These are phyloP conservation scores for Aspergillus funiculosus DNA, from an alignment of 495 filamentous ascomycete species.

Conservation along the genomic window DNA sequence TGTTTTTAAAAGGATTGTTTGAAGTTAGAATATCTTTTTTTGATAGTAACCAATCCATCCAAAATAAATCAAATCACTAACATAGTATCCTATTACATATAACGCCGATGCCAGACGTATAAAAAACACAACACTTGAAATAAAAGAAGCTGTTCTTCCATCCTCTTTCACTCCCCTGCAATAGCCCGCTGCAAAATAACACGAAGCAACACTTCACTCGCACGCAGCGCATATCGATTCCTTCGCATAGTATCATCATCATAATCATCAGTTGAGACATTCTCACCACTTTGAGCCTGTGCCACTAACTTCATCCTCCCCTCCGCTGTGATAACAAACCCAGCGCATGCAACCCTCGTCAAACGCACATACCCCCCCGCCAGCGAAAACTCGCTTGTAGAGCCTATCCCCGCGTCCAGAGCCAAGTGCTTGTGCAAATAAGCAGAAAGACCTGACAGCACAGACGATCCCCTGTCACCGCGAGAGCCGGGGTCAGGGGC, in stretches of 20 bases:
- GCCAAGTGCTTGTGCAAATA: constrained; percentile 47
- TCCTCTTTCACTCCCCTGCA: not conserved
- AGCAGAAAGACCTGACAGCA: constrained; percentile 36
- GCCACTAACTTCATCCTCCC: constrained; percentile 49
- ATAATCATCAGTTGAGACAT: constrained; percentile 17
- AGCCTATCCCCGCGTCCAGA: constrained; percentile 40
- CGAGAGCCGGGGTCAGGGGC: too few relatives aligned
- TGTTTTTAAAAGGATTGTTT: too few relatives aligned
- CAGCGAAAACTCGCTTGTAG: constrained; percentile 3
- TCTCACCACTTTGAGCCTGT: not conserved
- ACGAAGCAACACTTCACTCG: constrained; percentile 48
- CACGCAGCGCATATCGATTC: not conserved
- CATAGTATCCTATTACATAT: too few relatives aligned
- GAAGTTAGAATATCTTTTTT: too few relatives aligned
- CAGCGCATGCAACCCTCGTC: constrained; percentile 47
- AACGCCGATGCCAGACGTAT: too few relatives aligned
- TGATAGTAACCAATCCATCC: too few relatives aligned
- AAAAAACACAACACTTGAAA: too few relatives aligned
- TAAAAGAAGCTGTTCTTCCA: not conserved
- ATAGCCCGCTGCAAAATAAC: constrained; percentile 26
- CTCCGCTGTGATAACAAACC: constrained; percentile 49
- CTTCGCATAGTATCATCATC: constrained; percentile 13
- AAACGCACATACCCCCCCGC: constrained; percentile 39
- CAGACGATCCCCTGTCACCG: constrained; percentile 14
- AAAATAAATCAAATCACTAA: too few relatives aligned